A percentile compares a stretch with the other conserved stretches of the same genome.
phyloP scores from a whole-genome alignment of 2,329 filamentous ascomycete species.

The Leptographium procerum region DNA sequence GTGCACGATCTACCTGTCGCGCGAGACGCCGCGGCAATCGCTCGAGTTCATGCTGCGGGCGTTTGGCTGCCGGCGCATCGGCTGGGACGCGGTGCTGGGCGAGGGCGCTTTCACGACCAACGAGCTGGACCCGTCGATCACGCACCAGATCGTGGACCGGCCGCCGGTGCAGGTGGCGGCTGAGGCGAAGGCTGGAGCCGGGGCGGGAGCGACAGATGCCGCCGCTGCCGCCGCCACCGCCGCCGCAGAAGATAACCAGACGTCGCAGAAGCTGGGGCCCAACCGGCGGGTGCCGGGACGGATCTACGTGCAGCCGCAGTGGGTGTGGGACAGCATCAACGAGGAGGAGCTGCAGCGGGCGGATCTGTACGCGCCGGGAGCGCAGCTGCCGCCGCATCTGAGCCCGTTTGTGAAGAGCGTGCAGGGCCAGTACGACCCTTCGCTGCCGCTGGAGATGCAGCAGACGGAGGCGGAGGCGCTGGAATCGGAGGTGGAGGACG shows the following conservation, averaged over 20 bases:
- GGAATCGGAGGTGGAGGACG: conserved; percentile 43
- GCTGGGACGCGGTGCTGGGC: conserved; percentile 85
- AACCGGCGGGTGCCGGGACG: conserved; percentile 79
- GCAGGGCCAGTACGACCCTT: conserved; percentile 85
- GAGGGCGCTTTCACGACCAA: conserved; percentile 87
- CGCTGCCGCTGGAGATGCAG: conserved; percentile 72
- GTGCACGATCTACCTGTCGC: conserved; percentile 84
- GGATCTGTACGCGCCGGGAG: conserved; percentile 81
- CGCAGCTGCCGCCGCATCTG: conserved; percentile 82
- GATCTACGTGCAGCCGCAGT: conserved; percentile 91
- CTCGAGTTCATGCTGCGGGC: conserved; percentile 87
- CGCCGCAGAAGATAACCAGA: conserved; percentile 53
- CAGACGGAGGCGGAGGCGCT: conserved; percentile 79
- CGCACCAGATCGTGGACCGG: conserved; percentile 91
- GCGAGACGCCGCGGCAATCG: conserved; percentile 81
- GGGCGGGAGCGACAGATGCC: conserved; percentile 15
- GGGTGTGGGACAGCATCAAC: conserved; percentile 97
- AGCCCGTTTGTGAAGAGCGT: conserved; percentile 89
- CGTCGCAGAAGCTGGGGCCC: conserved; percentile 41
- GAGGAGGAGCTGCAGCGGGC: conserved; percentile 78
- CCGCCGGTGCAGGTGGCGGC: conserved; percentile 56
- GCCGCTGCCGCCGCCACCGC: too few species aligned
- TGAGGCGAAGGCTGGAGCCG: conserved; percentile 31
- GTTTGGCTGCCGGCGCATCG: conserved; percentile 91
- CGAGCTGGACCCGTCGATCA: conserved; percentile 79